A percentile compares a stretch with the other conserved stretches of the same genome.
phyloP scores from a whole-genome alignment of 2,329 filamentous ascomycete genomes.

The Proliferodiscus dingleyae region DNA sequence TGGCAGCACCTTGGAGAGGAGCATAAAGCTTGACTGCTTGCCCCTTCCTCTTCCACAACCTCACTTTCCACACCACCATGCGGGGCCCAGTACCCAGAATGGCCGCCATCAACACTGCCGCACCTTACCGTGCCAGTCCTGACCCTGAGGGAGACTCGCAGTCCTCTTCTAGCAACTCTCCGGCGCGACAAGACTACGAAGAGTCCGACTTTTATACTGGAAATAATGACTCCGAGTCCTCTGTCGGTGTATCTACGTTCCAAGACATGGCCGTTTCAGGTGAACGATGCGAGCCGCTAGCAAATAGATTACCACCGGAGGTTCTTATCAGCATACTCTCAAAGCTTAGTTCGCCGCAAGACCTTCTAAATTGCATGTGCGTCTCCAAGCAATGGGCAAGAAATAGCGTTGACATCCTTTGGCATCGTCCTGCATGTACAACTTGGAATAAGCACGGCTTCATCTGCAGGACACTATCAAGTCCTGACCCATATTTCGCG shows the following conservation, averaged over 20 bases:
- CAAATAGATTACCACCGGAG: conserved; percentile 85
- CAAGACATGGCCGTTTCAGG: conserved; percentile 68
- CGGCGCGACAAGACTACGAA: conserved; percentile 72
- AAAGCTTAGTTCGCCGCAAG: conserved; percentile 68
- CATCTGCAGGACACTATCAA: conserved; percentile 74
- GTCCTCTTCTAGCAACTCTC: conserved; percentile 62
- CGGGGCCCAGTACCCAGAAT: conserved; percentile 24
- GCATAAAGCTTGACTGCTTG: neutral
- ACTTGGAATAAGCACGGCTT: conserved; percentile 75
- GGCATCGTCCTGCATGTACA: conserved; percentile 89
- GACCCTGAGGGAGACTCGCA: conserved; percentile 31
- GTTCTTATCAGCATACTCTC: conserved; percentile 90
- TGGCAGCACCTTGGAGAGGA: too few species aligned
- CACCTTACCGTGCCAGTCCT: conserved; percentile 24
- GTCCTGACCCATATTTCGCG: conserved; percentile 72
- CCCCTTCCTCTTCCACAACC: neutral
- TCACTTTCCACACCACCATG: conserved; percentile 17
- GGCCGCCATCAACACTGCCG: conserved; percentile 18
- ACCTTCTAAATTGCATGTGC: conserved; percentile 83
- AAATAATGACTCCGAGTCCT: conserved; percentile 90
- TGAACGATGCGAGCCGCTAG: conserved; percentile 68
- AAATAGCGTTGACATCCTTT: conserved; percentile 87
- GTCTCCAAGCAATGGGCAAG: conserved; percentile 92
- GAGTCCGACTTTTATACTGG: conserved; percentile 90
- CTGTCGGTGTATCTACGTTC: conserved; percentile 74